Base-by-base conservation (phyloP, 257 asterid species). In the Solanum acaule region DNA sequence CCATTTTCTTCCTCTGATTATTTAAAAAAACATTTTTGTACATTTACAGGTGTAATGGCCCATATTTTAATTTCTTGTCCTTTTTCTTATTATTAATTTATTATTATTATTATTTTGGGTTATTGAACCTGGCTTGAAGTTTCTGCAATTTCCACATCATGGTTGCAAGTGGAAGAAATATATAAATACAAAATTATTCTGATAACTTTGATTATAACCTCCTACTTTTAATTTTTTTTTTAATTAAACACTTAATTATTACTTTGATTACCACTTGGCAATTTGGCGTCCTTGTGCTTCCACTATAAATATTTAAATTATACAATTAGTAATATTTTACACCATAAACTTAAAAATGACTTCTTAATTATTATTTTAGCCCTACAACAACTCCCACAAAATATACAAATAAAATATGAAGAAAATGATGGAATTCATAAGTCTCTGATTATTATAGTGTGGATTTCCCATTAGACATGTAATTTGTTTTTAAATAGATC, bases 191-290 rank as follows among this genome's bases (percentile, higher is more conserved):
- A 29, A 71, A 71, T 13, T 46, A 81, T 81, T 44, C 65, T 44
- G 68, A 81, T 81, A 81, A 81, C 68, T 81, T 16, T 81, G 85
- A 81, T 81, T 46, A 46, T 18, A 79, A 79, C 86, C 42, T 46
- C 3, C 68, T 46, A 46, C n/a, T n/a, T n/a, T n/a, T n/a, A n/a
- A n/a, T n/a, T n/a, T n/a, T n/a, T n/a, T n/a, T n/a, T n/a, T n/a
- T n/a, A 81, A 81, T 81, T 27, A 81, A 29, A 18, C 20, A 46
- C 4, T 81, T 49, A 71, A 85, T 67, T 68, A 85, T 18, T 67
- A 85, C 2, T 85, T 85, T 67, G 87, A 71, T 85, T 85, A 85
- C 87, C 87, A 85, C 87, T 85, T 85, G 42, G 11, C 87, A 85
- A 63, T 10, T 63, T 85, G 78, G 68, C 68, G 29, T 81, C 68